These are phyloP conservation scores for Fonsecaea pugnacius DNA, from an alignment of 2,329 filamentous ascomycete genomes.

Conservation along the genomic window DNA sequence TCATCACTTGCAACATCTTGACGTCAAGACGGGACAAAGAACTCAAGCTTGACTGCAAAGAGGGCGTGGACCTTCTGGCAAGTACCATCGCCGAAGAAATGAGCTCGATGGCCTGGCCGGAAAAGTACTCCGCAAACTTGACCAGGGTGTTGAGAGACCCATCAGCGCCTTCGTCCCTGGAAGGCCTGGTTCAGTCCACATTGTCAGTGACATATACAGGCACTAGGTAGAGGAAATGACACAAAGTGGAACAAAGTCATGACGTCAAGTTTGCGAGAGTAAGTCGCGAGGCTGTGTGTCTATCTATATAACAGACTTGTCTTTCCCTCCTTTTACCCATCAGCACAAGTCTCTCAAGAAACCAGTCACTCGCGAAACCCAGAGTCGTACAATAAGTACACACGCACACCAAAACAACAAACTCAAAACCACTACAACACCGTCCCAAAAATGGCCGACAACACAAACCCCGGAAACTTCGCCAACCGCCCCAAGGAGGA, in stretches of 20 bases:
- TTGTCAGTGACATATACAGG: neutral
- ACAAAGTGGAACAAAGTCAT: neutral
- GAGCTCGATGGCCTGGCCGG: too few relatives aligned
- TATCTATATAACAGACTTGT: neutral
- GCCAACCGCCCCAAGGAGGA: conserved; percentile 42
- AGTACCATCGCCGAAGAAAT: too few relatives aligned
- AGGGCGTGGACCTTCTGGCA: too few relatives aligned
- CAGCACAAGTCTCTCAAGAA: neutral
- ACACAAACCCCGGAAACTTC: conserved; percentile 44
- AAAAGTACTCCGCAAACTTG: neutral
- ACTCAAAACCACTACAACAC: neutral
- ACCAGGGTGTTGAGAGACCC: too few relatives aligned
- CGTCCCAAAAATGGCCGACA: conserved; percentile 17
- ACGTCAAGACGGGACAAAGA: neutral
- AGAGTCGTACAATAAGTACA: neutral
- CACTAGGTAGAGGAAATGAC: neutral
- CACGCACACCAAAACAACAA: neutral
- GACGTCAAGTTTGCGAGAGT: neutral
- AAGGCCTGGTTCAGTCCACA: neutral
- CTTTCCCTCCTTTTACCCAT: neutral
- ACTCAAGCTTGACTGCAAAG: neutral
- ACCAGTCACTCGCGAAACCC: neutral
- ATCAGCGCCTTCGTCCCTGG: neutral
- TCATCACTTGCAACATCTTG: neutral
- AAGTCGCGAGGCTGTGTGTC: too few relatives aligned